Evolutionary conservation across 2,329 filamentous ascomycete genomes (phyloP), one percentile per base, ranked within the genome.

Genomic region (Plenodomus biglobosus): DNA sequence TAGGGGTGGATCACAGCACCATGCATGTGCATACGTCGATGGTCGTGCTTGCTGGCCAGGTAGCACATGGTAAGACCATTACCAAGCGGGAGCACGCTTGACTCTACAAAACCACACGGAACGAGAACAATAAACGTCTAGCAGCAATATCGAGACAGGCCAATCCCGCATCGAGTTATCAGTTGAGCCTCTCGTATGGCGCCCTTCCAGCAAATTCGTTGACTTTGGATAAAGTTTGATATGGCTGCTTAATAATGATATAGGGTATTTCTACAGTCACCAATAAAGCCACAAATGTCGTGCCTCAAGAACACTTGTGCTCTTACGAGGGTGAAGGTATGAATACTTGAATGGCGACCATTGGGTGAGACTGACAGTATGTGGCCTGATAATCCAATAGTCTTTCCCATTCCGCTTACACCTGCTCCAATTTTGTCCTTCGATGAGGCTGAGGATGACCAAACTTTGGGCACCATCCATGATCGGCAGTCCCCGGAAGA

Each of bases 171-270:
- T 32, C 27, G 15, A 10, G 7, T 32, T 11, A 32, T 8, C 27
- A 15, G 27, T 32, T 15, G 8, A 32, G 7, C 27, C 6, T 15
- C 27, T 32, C 27, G 15, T 11, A 32, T 55, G 42, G 44, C 46
- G 8, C 43, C 38, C 15, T 38, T 30, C 34, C 39, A 46, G 16
- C 52, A 48, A 53, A 50, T 55, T 48, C 32, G 52, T 55, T 20
- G 20, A 45, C n/a, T 39, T 40, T 20, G 2, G 17, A 17, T 16
- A 16, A 11, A 18, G 18, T 24, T n/a, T 20, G 16, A 22, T 42
- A 38, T n/a, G 22, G n/a, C 35, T 48, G 34, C 46, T 55, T 13
- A 55, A 50, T 38, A 17, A 30, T 27, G 35, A 13, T 42, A 8
- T 46, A 55, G 52, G 50, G 27, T 10, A 37, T 53, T 36, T 24